These are phyloP conservation scores for Fusarium sororula DNA, from an alignment of 2,329 filamentous ascomycete species.

Conservation along the genomic window DNA sequence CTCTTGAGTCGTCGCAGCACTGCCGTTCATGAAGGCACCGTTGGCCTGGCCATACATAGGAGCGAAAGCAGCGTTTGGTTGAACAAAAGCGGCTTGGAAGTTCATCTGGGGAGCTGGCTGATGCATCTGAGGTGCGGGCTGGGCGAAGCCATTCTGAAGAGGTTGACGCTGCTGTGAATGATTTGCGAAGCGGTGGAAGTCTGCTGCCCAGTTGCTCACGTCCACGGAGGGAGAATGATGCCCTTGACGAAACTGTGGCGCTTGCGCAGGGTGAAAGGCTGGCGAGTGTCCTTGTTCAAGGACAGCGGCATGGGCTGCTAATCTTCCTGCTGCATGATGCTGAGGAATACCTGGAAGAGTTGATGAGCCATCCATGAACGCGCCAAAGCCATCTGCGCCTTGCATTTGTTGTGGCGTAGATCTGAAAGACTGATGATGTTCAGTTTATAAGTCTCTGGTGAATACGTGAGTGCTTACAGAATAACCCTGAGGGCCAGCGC, in stretches of 20 bases:
- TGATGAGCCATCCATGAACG: slow-evolving; percentile 47
- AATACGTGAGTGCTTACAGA: slow-evolving; percentile 41
- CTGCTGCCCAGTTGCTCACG: slow-evolving; percentile 49
- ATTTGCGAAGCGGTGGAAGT: slow-evolving; percentile 48
- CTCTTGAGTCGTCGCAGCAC: slow-evolving; percentile 38
- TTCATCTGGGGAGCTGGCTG: slow-evolving; percentile 37
- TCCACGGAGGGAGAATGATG: slow-evolving; percentile 37
- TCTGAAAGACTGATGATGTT: slow-evolving; percentile 45
- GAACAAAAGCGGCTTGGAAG: slow-evolving; percentile 46
- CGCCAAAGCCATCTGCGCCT: slow-evolving; percentile 46
- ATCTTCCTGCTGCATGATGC: slow-evolving; percentile 47
- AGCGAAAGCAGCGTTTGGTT: slow-evolving; percentile 40
- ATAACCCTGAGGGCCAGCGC: slow-evolving; percentile 40
- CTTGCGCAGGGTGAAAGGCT: slow-evolving; percentile 33
- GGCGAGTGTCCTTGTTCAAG: slow-evolving; percentile 42
- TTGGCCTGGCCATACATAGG: slow-evolving; percentile 44
- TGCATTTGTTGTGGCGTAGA: slow-evolving; percentile 44
- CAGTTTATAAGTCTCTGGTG: neutral
- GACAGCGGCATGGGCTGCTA: slow-evolving; percentile 48
- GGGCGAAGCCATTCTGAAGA: slow-evolving; percentile 30
- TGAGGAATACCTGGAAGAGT: slow-evolving; percentile 43
- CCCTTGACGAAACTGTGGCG: slow-evolving; percentile 37
- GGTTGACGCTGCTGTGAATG: slow-evolving; percentile 41
- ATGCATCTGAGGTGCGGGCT: slow-evolving; percentile 39
- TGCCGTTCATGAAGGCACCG: slow-evolving; percentile 38